Conservation (phyloP, 495 filamentous ascomycete genomes). For the Annulohypoxylon moriforme region DNA sequence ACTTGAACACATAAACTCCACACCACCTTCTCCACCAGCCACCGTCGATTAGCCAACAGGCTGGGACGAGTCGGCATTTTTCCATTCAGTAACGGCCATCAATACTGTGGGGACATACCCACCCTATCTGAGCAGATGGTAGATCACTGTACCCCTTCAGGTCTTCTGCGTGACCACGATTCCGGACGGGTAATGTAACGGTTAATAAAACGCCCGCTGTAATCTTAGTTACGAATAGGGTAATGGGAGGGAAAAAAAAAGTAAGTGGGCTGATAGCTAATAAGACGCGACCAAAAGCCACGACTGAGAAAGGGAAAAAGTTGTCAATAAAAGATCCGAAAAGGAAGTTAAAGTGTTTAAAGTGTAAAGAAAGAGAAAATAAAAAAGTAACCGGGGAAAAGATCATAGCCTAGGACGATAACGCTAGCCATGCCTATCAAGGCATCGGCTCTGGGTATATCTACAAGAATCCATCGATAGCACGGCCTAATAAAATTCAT, state of each 20-base stretch:
- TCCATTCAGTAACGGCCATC: slow-evolving; percentile 18
- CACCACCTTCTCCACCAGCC: slow-evolving; percentile 6
- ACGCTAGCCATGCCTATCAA: slow-evolving; percentile 26
- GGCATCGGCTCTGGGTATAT: slow-evolving; percentile 40
- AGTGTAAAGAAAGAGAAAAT: too few relatives aligned
- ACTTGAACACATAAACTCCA: slow-evolving; percentile 15
- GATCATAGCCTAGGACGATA: slow-evolving; percentile 23
- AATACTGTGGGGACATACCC: neutral
- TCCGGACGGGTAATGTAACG: slow-evolving; percentile 1
- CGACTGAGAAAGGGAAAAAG: neutral
- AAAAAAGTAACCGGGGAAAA: neutral
- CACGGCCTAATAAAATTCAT: slow-evolving; percentile 16
- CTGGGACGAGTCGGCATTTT: slow-evolving; percentile 31
- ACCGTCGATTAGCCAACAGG: slow-evolving; percentile 9
- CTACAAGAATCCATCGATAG: slow-evolving; percentile 33
- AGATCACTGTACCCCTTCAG: neutral
- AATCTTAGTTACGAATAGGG: neutral
- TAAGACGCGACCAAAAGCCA: neutral
- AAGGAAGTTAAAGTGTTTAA: neutral
- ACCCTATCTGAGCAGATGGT: neutral
- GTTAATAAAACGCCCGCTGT: neutral
- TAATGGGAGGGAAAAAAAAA: neutral
- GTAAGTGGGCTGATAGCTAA: neutral
- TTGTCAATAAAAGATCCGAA: neutral
- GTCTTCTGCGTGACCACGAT: neutral